These are phyloP conservation scores for Acer yangbiense DNA, from an alignment of 345 rosid genomes.

Conservation along the genomic window DNA sequence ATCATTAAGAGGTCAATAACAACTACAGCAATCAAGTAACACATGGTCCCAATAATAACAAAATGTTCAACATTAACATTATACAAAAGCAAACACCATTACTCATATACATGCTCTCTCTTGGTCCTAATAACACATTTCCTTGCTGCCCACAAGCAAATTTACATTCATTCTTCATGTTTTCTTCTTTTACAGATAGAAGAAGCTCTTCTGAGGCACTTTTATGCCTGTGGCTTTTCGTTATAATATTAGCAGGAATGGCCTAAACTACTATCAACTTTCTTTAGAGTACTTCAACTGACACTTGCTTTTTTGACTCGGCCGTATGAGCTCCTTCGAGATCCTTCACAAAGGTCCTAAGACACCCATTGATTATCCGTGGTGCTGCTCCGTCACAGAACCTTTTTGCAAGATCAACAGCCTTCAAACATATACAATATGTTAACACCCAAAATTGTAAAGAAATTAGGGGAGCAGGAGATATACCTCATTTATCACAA, in stretches of 20 bases:
- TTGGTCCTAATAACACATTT: neutral
- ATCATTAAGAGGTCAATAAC: no score
- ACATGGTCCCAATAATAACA: neutral
- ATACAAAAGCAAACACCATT: neutral
- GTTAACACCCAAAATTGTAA: neutral
- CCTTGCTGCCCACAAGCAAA: neutral
- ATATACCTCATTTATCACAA: constrained; percentile 89
- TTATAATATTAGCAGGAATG: constrained; percentile 5
- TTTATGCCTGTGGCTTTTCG: neutral
- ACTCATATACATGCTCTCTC: constrained; percentile 22
- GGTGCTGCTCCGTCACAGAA: constrained; percentile 97
- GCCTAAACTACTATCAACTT: neutral
- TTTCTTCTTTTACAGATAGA: neutral
- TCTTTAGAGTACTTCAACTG: neutral
- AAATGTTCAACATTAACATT: neutral
- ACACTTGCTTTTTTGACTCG: constrained; percentile 32
- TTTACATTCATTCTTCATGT: neutral
- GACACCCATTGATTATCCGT: constrained; percentile 89
- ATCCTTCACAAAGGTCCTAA: constrained; percentile 80
- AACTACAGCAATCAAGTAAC: neutral
- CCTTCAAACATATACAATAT: constrained; percentile 42
- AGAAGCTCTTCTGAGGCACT: neutral
- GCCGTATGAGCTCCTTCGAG: constrained; percentile 27
- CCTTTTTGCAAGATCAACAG: constrained; percentile 95
- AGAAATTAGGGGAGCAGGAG: neutral